Conservation (phyloP, 202 grass and related monocot species). For the Carex arenaria region DNA sequence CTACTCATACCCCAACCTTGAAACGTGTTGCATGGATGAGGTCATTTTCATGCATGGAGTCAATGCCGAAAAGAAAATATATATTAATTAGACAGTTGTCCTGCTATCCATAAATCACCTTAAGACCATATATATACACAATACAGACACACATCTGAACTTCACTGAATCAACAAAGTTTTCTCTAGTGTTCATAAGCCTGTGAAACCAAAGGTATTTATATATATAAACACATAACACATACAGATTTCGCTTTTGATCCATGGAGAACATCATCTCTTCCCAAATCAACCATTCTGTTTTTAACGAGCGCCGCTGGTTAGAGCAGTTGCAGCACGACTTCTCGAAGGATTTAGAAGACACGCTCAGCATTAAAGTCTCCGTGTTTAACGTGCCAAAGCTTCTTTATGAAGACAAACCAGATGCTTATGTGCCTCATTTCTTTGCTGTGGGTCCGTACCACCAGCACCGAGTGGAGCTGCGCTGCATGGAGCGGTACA, state of each 20-base stretch:
- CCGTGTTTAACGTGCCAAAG: constrained; percentile 50
- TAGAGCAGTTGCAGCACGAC: constrained; percentile 30
- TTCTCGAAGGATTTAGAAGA: constrained; percentile 29
- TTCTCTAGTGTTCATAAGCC: too few relatives aligned
- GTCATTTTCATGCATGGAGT: too few relatives aligned
- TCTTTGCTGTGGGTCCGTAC: constrained; percentile 62
- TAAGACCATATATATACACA: too few relatives aligned
- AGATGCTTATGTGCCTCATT: constrained; percentile 54
- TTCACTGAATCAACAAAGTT: too few relatives aligned
- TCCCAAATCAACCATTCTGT: not conserved
- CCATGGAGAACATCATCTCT: not conserved
- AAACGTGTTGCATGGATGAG: too few relatives aligned
- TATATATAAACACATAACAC: not conserved
- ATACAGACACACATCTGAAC: too few relatives aligned
- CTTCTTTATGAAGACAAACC: constrained; percentile 34
- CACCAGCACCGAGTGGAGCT: constrained; percentile 50
- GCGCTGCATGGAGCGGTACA: constrained; percentile 60
- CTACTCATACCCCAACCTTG: too few relatives aligned
- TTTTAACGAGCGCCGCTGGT: constrained; percentile 43
- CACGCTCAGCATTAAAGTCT: constrained; percentile 32
- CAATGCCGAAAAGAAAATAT: too few relatives aligned
- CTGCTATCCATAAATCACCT: too few relatives aligned
- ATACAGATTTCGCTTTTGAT: not conserved
- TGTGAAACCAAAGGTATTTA: too few relatives aligned
- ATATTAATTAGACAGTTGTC: too few relatives aligned